Conservation (phyloP, 164 flowering plant species). For the Liquidambar formosana region DNA sequence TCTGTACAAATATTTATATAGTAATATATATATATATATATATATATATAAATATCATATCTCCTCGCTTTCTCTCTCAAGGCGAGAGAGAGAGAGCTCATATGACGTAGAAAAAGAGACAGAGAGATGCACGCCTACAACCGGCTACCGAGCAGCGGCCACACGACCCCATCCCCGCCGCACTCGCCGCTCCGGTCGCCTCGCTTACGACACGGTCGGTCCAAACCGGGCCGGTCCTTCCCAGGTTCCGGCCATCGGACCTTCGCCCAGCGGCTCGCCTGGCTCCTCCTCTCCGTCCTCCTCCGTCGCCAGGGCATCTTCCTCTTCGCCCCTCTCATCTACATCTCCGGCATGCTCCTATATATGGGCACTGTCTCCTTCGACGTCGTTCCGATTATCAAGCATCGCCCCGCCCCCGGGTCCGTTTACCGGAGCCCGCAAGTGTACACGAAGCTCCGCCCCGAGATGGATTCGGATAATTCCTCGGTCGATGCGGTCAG, state of each 20-base stretch:
- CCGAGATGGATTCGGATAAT: constrained; percentile 70
- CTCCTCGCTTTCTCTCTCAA: background rate
- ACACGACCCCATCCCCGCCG: constrained; percentile 74
- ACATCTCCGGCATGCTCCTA: constrained; percentile 77
- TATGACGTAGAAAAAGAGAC: background rate
- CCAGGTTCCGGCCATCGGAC: constrained; percentile 30
- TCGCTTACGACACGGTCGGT: constrained; percentile 32
- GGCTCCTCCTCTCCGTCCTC: constrained; percentile 62
- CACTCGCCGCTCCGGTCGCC: constrained; percentile 74
- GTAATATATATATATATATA: no score
- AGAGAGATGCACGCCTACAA: constrained; percentile 61
- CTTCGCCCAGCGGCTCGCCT: constrained; percentile 52
- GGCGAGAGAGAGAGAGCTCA: constrained; percentile 5
- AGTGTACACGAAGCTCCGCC: constrained; percentile 55
- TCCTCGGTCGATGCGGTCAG: constrained; percentile 68
- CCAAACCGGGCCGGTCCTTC: constrained; percentile 31
- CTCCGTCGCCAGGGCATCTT: constrained; percentile 82
- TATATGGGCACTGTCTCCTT: constrained; percentile 79
- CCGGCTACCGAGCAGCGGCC: constrained; percentile 61
- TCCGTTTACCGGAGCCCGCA: constrained; percentile 77
- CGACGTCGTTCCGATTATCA: constrained; percentile 53
- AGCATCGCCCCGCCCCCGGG: constrained; percentile 52
- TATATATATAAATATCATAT: no score
- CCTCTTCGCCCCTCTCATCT: constrained; percentile 76
- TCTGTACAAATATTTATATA: no score